Evolutionary conservation across 169 alveolate genomes (phyloP).

Genomic region (Cryptosporidium baileyi): DNA sequence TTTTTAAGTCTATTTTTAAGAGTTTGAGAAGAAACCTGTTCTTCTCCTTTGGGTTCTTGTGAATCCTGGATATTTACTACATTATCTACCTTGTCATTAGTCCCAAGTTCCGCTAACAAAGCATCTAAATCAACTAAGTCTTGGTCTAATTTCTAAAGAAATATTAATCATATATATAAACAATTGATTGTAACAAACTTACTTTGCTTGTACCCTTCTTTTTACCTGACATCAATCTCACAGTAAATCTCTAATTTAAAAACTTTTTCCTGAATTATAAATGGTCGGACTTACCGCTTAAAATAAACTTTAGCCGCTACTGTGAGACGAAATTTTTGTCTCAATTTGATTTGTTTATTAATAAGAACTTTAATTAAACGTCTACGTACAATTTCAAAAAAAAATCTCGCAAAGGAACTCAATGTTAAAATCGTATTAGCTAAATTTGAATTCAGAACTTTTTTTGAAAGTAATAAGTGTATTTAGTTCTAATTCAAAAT

Average conservation of each 20-base stretch:
- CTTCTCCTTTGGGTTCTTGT: conserved; percentile 2
- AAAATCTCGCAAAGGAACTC: not conserved
- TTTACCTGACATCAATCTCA: conserved; percentile 45
- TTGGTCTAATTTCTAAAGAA: not conserved
- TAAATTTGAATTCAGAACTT: no score
- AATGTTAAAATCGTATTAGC: not conserved
- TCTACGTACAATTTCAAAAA: not conserved
- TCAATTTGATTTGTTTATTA: not conserved
- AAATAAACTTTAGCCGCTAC: conserved; percentile 11
- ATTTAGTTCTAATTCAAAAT: conserved; percentile 12
- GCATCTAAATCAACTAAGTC: conserved; percentile 64
- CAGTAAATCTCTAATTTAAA: not conserved
- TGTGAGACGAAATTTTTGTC: conserved; percentile 52
- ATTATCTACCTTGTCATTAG: not conserved
- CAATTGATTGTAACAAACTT: not conserved
- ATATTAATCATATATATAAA: not conserved
- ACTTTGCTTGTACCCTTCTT: conserved; percentile 59
- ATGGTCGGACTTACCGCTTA: not conserved
- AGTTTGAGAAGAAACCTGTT: conserved; percentile 56
- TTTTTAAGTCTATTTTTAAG: conserved; percentile 59
- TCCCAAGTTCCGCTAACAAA: conserved; percentile 45
- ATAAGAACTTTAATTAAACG: not conserved
- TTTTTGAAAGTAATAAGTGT: not conserved
- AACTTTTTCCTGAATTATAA: not conserved
- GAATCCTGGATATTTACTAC: not conserved